Evolutionary conservation across 345 rosid genomes (phyloP), one percentile per base, ranked within the genome.

Genomic region (Euphorbia lathyris): DNA sequence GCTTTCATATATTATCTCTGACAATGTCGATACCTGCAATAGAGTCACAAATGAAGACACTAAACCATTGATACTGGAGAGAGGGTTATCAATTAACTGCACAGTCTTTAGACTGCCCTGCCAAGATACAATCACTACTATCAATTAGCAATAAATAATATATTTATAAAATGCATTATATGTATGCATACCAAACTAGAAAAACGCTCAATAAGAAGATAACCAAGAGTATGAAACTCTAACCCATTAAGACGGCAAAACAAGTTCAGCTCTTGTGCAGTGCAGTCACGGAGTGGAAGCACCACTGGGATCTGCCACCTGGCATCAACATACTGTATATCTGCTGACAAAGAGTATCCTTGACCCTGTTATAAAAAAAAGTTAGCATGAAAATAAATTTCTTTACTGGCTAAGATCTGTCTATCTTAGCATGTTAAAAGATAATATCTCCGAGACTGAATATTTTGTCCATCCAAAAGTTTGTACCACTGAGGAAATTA

Each of bases 261-360:
- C 80, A 77, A 73, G 73, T 69, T 86, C 62, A 94, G 80, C 76
- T 94, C 98, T 64, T 74, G 89, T 32, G 83, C 70, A 25, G 86
- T 88, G 77, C 97, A 94, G 82, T 90, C 98, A 40, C 77, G 96
- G 75, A 95, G 93, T 34, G 97, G 96, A 72, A 90, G 87, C 51
- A 95, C 96, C 14, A 90, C 72, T 4, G 97, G 97, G 17, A 81
- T 74, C 66, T 86, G 81, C 92, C 97, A 86, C 77, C 99, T 86
- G 9, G 92, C 86, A 82, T 95, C 99, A 61, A 89, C 93, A 62
- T 87, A 84, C 70, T 95, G 97, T 70, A 95, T 86, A 80, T 95
- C 97, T 58, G 97, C 97, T n/a, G 97, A 80, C 66, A 95, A 85
- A 67, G 99, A 92, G 81, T 90, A 92, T 58, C 97, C 99, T 73